Evolutionary conservation across 2,329 filamentous ascomycete species (phyloP), one percentile per base, ranked within the genome.

Genomic region (Nakataea oryzae): DNA sequence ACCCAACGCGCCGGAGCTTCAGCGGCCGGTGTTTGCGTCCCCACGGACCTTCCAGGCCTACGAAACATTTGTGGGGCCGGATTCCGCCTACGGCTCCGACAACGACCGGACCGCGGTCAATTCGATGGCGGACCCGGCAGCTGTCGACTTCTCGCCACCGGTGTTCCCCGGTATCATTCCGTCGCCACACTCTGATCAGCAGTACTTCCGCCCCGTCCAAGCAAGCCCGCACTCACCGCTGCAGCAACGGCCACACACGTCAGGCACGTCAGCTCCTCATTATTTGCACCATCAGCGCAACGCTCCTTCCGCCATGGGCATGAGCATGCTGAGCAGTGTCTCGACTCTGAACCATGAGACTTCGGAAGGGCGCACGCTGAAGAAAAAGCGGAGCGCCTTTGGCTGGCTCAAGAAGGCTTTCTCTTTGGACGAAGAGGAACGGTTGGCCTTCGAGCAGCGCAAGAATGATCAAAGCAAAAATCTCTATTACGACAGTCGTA

Each of bases 351-450:
- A 77, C 1, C 72, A 75, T 27, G 74, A 79, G 54, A 74, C 75
- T 1, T 66, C 70, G 65, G 65, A 69, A 61, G 61, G 68, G 62
- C 74, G 78, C 12, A 68, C 69, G 50, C 69, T 86, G 6, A 87
- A 87, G 72, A 88, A 87, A 76, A 87, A 87, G 76, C 80, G 83
- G 65, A 87, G 85, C 67, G 83, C 84, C 1, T 86, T 88, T 68
- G 85, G 85, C 2, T 88, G 85, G 85, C 71, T 88, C 62, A 87
- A 87, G 72, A 87, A 88, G 74, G 85, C 85, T 0, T 88, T 88
- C 61, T 82, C 81, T 41, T 73, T 88, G 29, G 84, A 86, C 64
- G 85, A 88, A 27, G 83, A 87, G 58, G 85, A 88, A 70, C 80
- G 79, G 61, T 77, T 79, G 11, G 79, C 80, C 12, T 88, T 85